Evolutionary conservation across 139 green algal species (phyloP).

Genomic region (Chloropicon primus): DNA sequence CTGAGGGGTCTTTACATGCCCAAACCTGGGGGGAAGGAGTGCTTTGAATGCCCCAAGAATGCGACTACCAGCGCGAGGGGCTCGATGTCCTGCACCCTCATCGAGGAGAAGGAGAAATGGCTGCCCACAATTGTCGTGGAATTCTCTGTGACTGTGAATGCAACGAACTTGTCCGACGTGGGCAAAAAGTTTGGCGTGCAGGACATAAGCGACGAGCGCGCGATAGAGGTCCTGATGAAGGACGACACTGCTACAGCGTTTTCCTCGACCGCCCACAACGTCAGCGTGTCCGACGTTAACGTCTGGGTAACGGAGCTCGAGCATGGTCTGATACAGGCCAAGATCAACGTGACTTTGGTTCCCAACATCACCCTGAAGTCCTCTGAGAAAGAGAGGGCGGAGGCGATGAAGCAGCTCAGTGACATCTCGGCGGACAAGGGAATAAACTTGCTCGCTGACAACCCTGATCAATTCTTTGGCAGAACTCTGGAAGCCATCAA

Average conservation of each 20-base stretch:
- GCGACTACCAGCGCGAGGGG: neutral
- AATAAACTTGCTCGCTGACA: neutral
- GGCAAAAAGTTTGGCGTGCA: neutral
- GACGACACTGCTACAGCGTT: neutral
- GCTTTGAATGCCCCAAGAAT: neutral
- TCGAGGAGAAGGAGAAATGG: neutral
- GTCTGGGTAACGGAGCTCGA: neutral
- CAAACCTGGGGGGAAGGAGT: neutral
- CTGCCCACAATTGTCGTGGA: neutral
- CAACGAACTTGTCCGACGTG: neutral
- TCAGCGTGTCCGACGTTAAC: neutral
- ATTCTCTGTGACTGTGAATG: neutral
- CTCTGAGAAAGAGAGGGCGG: neutral
- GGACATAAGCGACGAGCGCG: neutral
- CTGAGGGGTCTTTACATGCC: neutral
- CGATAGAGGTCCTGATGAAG: neutral
- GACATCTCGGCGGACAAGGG: neutral
- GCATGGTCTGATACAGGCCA: neutral
- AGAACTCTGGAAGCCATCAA: neutral
- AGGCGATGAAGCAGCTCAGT: neutral
- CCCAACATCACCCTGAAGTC: neutral
- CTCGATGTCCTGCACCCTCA: neutral
- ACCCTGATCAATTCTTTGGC: neutral
- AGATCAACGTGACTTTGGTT: neutral
- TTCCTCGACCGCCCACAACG: neutral